Evolutionary conservation across 441 rosid genomes (phyloP).

Genomic region (Adansonia rubrostipa): DNA sequence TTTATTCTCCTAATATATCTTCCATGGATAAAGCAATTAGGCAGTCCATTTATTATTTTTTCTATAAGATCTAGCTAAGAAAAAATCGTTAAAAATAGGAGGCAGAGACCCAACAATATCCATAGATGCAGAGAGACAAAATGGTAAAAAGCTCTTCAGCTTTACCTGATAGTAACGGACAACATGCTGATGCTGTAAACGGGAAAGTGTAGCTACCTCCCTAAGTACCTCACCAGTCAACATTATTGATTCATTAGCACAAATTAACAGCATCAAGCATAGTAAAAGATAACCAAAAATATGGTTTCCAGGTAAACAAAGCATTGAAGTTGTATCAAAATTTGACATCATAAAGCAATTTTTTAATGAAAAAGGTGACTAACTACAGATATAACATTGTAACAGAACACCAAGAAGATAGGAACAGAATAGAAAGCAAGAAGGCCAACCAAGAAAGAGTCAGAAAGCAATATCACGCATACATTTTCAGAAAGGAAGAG

Average conservation of each 20-base stretch:
- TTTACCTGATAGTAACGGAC: constrained; percentile 98
- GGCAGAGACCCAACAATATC: constrained; percentile 9
- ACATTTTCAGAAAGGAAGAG: constrained; percentile 19
- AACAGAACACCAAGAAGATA: constrained; percentile 12
- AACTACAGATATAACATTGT: constrained; percentile 5
- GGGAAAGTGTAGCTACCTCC: constrained; percentile 98
- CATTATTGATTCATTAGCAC: constrained; percentile 32
- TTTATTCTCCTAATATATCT: background rate
- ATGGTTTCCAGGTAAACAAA: constrained; percentile 1
- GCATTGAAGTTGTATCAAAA: constrained; percentile 23
- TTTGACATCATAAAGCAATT: constrained; percentile 28
- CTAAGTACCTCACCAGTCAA: constrained; percentile 57
- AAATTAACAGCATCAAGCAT: constrained; percentile 25
- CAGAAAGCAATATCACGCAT: constrained; percentile 10
- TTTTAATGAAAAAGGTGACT: constrained; percentile 14
- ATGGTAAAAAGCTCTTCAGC: constrained; percentile 21
- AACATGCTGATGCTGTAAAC: constrained; percentile 97
- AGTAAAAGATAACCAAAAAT: constrained; percentile 21
- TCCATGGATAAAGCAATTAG: background rate
- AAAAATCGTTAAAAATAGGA: background rate
- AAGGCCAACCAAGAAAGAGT: background rate
- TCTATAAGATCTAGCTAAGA: background rate
- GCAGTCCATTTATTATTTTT: constrained; percentile 12
- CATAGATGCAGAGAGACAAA: constrained; percentile 20
- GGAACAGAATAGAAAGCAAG: background rate